Evolutionary conservation across 495 filamentous ascomycete genomes (phyloP), one percentile per base, ranked within the genome.

Genomic region (Pseudomonodictys pantanalensis): DNA sequence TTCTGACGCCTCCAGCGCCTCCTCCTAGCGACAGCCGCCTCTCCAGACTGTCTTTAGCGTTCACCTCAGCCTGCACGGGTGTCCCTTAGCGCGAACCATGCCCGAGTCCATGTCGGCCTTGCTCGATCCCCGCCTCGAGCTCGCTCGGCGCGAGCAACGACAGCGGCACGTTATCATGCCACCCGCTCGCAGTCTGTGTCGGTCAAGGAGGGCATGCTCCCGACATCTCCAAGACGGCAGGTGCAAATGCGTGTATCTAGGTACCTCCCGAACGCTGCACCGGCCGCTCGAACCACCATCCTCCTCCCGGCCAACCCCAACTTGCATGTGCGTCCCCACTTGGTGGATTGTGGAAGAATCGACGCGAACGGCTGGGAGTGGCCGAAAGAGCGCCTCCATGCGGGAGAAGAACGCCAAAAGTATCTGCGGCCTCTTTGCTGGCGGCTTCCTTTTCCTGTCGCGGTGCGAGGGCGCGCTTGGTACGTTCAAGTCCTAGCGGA

Each of bases 51-150:
- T 28, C 39, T 46, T 17, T 44, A 53, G 48, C 26, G 22, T 53
- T 52, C 50, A 46, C 28, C 18, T 53, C 58, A 45, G 39, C 42
- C 38, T 12, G 47, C 39, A 53, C 50, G 41, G 47, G 22, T 49
- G 15, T 11, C 33, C n/a, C 38, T 25, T 60, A 60, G 58, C 58
- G 58, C 25, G 55, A 58, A 58, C 55, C 55, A 58, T 58, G 38
- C 38, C 38, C 15, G 15, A 12, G 49, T 45, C 55, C 43, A 45
- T 45, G 29, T 28, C 43, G 42, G 42, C 10, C 42, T 43, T 29
- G 52, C 33, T 24, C 35, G 52, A 44, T 32, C 3, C 52, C 28
- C 52, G 38, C 2, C 41, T 28, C 3, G 15, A 52, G 30, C 29
- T 26, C 22, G 33, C 23, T 20, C 6, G n/a, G 41, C 39, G 20